Evolutionary conservation across 495 filamentous ascomycete genomes (phyloP).

Genomic region (Neurospora tetraspora): DNA sequence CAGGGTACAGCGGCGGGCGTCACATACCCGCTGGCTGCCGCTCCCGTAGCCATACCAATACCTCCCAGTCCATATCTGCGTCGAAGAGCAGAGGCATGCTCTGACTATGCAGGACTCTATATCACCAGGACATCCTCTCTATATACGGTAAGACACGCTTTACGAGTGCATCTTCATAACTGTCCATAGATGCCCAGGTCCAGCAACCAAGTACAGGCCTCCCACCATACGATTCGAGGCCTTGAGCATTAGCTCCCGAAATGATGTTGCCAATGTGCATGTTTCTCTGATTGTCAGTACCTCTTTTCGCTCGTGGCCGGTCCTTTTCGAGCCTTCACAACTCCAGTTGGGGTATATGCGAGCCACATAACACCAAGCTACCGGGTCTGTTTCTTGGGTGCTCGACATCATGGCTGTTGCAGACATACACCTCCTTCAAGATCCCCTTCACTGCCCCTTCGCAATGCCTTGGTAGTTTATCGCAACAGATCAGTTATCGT

Average conservation of each 20-base stretch:
- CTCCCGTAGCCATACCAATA: not conserved
- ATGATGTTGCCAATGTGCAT: not conserved
- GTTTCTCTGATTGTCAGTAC: not conserved
- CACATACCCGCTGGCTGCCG: not conserved
- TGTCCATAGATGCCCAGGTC: not conserved
- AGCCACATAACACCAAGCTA: not conserved
- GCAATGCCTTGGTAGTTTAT: not conserved
- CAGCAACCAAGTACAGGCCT: not conserved
- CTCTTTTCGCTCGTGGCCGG: not conserved
- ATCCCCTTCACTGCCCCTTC: not conserved
- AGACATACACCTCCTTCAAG: not conserved
- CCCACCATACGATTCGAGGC: not conserved
- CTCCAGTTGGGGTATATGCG: not conserved
- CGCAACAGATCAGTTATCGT: not conserved
- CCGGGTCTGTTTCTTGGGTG: not conserved
- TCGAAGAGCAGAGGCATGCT: not conserved
- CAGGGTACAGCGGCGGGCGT: not conserved
- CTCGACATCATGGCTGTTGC: not conserved
- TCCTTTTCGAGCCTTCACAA: not conserved
- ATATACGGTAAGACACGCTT: constrained; percentile 28
- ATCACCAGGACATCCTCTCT: constrained; percentile 19
- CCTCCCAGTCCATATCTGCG: not conserved
- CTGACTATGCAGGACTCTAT: constrained; percentile 11
- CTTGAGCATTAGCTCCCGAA: not conserved
- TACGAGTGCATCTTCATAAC: constrained; percentile 17